Percentiles rank a stretch among this genome's conserved stretches.
Conservation (phyloP, 495 filamentous ascomycete species). For the Neurospora sp. region DNA sequence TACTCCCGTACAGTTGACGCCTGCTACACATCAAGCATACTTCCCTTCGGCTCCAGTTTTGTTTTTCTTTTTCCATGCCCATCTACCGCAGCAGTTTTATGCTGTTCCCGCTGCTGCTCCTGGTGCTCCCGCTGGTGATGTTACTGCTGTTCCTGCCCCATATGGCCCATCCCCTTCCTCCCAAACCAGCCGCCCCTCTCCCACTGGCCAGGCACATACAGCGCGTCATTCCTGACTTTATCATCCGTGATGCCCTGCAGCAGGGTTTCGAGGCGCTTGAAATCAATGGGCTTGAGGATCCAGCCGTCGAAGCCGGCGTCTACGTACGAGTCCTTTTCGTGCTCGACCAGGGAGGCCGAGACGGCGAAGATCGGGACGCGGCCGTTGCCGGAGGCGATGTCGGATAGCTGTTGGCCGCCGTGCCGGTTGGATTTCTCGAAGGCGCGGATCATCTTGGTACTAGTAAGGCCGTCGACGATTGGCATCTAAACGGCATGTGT, state of each 20-base stretch:
- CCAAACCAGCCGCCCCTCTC: conserved; percentile 64
- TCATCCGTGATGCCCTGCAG: conserved; percentile 48
- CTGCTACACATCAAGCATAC: not conserved
- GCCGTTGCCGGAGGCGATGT: conserved; percentile 35
- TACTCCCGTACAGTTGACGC: not conserved
- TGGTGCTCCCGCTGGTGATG: not conserved
- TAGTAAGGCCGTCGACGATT: conserved; percentile 78
- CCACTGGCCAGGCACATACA: conserved; percentile 58
- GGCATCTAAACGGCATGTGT: conserved; percentile 57
- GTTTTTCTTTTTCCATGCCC: not conserved
- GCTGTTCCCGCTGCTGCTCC: not conserved
- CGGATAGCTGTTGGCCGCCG: conserved; percentile 31
- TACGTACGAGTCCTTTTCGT: conserved; percentile 57
- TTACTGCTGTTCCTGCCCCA: not conserved
- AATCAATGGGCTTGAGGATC: conserved; percentile 71
- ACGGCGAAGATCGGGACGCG: conserved; percentile 82
- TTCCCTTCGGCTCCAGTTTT: not conserved
- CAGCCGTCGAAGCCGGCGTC: conserved; percentile 85
- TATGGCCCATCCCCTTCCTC: not conserved
- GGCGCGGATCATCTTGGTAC: conserved; percentile 71
- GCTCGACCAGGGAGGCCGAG: conserved; percentile 74
- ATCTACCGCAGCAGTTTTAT: not conserved
- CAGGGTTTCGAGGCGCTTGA: conserved; percentile 53
- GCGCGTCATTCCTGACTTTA: conserved; percentile 30
- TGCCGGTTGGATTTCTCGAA: conserved; percentile 43